Evolutionary conservation across 179 eudicot genomes (phyloP).

Genomic region (Beta corolliflora): DNA sequence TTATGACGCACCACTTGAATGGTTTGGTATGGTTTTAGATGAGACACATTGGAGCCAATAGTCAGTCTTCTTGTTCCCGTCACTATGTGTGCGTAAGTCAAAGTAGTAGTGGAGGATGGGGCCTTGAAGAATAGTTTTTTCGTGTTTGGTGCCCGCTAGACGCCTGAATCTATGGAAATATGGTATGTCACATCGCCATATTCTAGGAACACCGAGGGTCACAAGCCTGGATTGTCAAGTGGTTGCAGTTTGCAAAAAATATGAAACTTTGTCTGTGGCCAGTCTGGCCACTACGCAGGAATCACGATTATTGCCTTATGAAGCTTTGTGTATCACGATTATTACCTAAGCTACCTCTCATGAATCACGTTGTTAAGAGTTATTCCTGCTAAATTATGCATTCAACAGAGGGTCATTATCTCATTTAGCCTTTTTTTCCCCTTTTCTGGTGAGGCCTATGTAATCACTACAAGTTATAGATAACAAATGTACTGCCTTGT

Average conservation of each 20-base stretch:
- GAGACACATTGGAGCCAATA: not conserved
- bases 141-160: not conserved
- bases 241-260: constrained; percentile 2
- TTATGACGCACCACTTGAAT: constrained; percentile 1
- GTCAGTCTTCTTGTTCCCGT: not conserved
- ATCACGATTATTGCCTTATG: not conserved
- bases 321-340: not conserved
- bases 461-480: too few relatives aligned
- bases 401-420: not conserved
- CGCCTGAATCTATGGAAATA: not conserved
- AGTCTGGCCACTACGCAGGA: not conserved
- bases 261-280: constrained; percentile 1
- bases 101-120: not conserved
- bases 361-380: not conserved
- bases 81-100: not conserved
- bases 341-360: constrained; percentile 17
- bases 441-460: too few relatives aligned
- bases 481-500: too few relatives aligned
- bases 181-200: not conserved
- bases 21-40: not conserved
- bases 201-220: constrained; percentile 9
- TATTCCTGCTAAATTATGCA: not conserved
- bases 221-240: not conserved
- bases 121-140: not conserved
- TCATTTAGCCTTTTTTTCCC: too few relatives aligned